Conservation (phyloP, 257 asterid species). For the Scutellaria galericulata region DNA sequence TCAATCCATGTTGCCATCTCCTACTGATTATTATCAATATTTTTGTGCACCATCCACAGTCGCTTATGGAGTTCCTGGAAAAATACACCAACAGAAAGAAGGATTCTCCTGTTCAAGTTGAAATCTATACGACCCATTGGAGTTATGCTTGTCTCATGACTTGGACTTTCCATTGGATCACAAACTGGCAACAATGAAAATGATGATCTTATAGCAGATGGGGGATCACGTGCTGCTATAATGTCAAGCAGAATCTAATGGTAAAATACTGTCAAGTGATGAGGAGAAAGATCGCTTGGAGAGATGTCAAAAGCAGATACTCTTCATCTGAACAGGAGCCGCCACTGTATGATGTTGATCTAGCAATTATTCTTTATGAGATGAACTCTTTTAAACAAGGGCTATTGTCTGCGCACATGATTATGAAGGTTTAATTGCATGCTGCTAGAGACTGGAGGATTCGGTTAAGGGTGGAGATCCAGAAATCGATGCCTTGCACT, state of each 20-base stretch:
- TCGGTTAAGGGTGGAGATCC: slow-evolving; percentile 87
- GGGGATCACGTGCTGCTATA: slow-evolving; percentile 40
- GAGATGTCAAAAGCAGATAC: slow-evolving; percentile 72
- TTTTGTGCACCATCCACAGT: slow-evolving; percentile 76
- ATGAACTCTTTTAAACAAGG: slow-evolving; percentile 83
- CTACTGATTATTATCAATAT: slow-evolving; percentile 90
- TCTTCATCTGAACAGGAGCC: slow-evolving; percentile 83
- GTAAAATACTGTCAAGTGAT: slow-evolving; percentile 39
- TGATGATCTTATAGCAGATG: slow-evolving; percentile 44
- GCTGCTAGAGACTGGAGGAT: slow-evolving; percentile 96
- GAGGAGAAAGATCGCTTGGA: slow-evolving; percentile 66
- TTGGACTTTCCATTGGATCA: slow-evolving; percentile 75
- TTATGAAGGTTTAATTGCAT: slow-evolving; percentile 92
- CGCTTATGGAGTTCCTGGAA: slow-evolving; percentile 94
- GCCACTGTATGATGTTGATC: slow-evolving; percentile 90
- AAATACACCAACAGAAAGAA: slow-evolving; percentile 74
- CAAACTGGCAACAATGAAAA: slow-evolving; percentile 48
- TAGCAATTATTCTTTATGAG: slow-evolving; percentile 84
- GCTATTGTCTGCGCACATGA: slow-evolving; percentile 64
- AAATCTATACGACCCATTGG: slow-evolving; percentile 85
- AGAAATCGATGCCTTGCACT: slow-evolving; percentile 89
- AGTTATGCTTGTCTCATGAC: slow-evolving; percentile 79
- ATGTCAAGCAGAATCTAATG: slow-evolving; percentile 52
- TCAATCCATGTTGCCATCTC: slow-evolving; percentile 94
- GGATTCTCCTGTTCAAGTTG: slow-evolving; percentile 97